Base-by-base conservation (phyloP, 805 yeast genomes). In the Candida coleopterorum region DNA sequence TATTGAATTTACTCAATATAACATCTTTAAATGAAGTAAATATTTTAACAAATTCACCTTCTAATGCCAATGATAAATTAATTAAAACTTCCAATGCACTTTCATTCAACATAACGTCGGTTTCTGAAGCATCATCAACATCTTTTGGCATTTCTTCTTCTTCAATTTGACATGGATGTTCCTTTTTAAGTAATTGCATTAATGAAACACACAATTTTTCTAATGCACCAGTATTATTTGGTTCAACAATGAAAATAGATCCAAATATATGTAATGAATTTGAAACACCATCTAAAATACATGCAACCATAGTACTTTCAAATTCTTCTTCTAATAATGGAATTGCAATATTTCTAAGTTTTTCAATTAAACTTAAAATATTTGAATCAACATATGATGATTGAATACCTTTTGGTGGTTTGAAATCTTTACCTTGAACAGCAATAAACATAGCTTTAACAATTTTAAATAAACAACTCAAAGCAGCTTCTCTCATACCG, bases 401-500 rank as follows among this genome's bases (percentile, higher is more conserved):
- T 34, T 74, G 60, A 29, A 76, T 75, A 48, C 85, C 85, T 55
- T 70, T 72, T 53, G 85, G 85, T 42, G 70, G 75, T 39, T 69
- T 60, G 53, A 61, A 64, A 31, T 53, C 51, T 33, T 66, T 70
- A 46, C 76, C 77, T 39, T 65, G 69, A 31, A 71, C 64, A 35
- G 77, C 72, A 37, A 65, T 63, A 54, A 74, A 74, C 71, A 84
- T 79, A 25, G 95, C 80, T 50, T 74, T 74, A 39, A 79, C 81
- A 49, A 89, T 77, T 53, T 77, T 84, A 95, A 96, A 90, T 55
- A 90, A 66, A 29, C 90, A 75, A 34, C 74, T 67, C 56, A 90
- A 64, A 34, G 96, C 89, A 41, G 93, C 79, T 63, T 85, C 93
- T 58, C 96, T 79, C 69, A 89, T 77, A 53, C 95, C 96, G 55